Evolutionary conservation across 1,284 basidiomycete genomes (phyloP), one percentile per base, ranked within the genome.

Genomic region (Boletus semigastroideus): DNA sequence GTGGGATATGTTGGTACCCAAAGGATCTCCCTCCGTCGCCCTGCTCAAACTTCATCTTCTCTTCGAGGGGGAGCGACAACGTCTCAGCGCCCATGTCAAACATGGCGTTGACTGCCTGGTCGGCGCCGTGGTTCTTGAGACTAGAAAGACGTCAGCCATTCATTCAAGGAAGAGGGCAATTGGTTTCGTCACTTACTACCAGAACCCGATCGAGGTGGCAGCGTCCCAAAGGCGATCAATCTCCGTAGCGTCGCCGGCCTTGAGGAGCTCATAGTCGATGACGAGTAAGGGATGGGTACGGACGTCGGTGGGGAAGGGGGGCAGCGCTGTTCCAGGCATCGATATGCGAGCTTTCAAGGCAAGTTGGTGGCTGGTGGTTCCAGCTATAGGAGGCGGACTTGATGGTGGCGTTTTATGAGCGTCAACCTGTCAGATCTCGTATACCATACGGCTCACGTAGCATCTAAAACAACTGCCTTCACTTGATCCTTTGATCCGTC

Each of bases 31-130:
- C 86, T 7, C 68, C 70, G 57, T 87, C 80, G 1, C 86, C 85
- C 63, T 86, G 83, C 59, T 86, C 84, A 56, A 73, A 87, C 50
- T 76, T 75, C 73, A 86, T 69, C 61, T 84, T 84, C 60, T 87
- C 84, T 37, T 80, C 78, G 20, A 81, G 51, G 0, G 86, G 81
- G 0, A 87, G 69, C 2, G 72, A 71, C 72, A 87, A 79, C 0
- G 78, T 81, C 53, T 79, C 77, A 7, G 71, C 71, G 7, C 82
- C 83, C 65, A 86, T 74, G 5, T 77, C 75, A 53, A 86, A 87
- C 82, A 86, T 84, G 2, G 62, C 67, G 46, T 75, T 68, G 6
- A 77, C 80, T 53, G 79, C 74, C n/a, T 75, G 62, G 25, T 79
- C 76, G n/a, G 73, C 74, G 3, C 76, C 82, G 59, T 87, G 82